phyloP scores from a whole-genome alignment of 768 basidiomycete genomes.

The Auricularia auricula-judae region DNA sequence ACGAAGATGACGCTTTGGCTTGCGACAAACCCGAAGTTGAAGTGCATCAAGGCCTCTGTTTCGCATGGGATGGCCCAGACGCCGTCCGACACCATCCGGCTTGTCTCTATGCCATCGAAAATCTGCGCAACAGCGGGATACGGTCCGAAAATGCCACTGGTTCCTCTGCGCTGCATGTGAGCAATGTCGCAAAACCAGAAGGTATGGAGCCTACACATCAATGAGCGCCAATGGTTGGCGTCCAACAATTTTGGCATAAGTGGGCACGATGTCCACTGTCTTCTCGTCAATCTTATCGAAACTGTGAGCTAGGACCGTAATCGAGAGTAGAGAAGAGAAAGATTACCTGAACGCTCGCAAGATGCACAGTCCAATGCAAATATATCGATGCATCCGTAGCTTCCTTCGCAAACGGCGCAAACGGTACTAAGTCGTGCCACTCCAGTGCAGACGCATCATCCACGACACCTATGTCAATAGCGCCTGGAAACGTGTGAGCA shows the following conservation, averaged over 20 bases:
- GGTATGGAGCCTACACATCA: constrained; percentile 45
- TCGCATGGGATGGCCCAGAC: constrained; percentile 69
- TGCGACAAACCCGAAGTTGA: constrained; percentile 53
- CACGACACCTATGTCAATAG: constrained; percentile 61
- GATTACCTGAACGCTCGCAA: constrained; percentile 42
- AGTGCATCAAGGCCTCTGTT: constrained; percentile 43
- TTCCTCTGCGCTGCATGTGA: constrained; percentile 35
- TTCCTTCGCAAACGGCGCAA: constrained; percentile 42
- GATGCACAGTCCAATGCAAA: constrained; percentile 61
- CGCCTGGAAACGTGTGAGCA: constrained; percentile 22
- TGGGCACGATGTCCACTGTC: constrained; percentile 41
- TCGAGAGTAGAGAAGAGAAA: no score
- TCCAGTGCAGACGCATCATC: constrained; percentile 44
- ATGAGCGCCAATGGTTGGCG: constrained; percentile 57
- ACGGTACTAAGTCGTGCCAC: constrained; percentile 69
- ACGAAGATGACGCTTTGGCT: background rate
- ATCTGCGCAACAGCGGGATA: constrained; percentile 63
- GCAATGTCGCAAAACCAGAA: constrained; percentile 1
- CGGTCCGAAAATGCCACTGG: constrained; percentile 65
- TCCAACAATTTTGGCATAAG: constrained; percentile 41
- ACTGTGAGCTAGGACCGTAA: no score
- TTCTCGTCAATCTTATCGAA: constrained; percentile 43
- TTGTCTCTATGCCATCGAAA: constrained; percentile 42
- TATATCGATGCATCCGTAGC: constrained; percentile 52
- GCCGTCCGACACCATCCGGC: constrained; percentile 60